Evolutionary conservation across 2,329 filamentous ascomycete species (phyloP).

Genomic region (Davidsoniella eucalypti): DNA sequence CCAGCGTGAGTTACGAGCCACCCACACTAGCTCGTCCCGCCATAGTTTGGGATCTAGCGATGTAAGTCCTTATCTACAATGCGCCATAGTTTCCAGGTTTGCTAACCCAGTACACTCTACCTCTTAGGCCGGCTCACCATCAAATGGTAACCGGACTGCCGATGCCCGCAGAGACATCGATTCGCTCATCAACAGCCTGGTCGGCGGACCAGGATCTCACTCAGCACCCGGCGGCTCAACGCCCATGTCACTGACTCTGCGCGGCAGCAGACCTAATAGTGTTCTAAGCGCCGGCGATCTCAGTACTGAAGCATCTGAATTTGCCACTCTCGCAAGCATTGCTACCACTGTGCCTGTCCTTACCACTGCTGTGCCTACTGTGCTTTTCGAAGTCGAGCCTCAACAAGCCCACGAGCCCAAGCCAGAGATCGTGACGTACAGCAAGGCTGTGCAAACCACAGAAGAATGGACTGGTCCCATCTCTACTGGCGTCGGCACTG

Average conservation of each 20-base stretch:
- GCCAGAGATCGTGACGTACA: slow-evolving; percentile 85
- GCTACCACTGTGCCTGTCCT: slow-evolving; percentile 46
- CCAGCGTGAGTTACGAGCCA: slow-evolving; percentile 70
- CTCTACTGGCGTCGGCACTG: slow-evolving; percentile 13
- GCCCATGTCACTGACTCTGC: slow-evolving; percentile 41
- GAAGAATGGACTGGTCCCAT: slow-evolving; percentile 48
- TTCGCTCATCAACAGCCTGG: slow-evolving; percentile 65
- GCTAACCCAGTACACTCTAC: background rate
- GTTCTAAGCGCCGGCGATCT: slow-evolving; percentile 68
- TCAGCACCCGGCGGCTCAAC: slow-evolving; percentile 40
- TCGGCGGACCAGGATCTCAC: slow-evolving; percentile 44
- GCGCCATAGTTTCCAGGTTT: slow-evolving; percentile 4
- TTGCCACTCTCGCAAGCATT: slow-evolving; percentile 30
- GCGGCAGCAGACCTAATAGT: slow-evolving; percentile 69
- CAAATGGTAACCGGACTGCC: slow-evolving; percentile 29
- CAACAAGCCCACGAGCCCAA: slow-evolving; percentile 34
- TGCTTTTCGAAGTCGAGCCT: slow-evolving; percentile 65
- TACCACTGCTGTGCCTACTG: slow-evolving; percentile 55
- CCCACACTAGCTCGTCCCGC: slow-evolving; percentile 54
- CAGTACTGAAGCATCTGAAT: slow-evolving; percentile 57
- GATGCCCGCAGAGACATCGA: slow-evolving; percentile 65
- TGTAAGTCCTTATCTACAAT: slow-evolving; percentile 33
- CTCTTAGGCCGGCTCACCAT: slow-evolving; percentile 6
- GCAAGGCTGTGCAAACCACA: slow-evolving; percentile 86
- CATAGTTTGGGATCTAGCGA: slow-evolving; percentile 52